Percentiles rank a stretch among this genome's conserved stretches.
These are phyloP conservation scores for Lepraria neglecta DNA, from an alignment of 495 filamentous ascomycete genomes.

Conservation along the genomic window DNA sequence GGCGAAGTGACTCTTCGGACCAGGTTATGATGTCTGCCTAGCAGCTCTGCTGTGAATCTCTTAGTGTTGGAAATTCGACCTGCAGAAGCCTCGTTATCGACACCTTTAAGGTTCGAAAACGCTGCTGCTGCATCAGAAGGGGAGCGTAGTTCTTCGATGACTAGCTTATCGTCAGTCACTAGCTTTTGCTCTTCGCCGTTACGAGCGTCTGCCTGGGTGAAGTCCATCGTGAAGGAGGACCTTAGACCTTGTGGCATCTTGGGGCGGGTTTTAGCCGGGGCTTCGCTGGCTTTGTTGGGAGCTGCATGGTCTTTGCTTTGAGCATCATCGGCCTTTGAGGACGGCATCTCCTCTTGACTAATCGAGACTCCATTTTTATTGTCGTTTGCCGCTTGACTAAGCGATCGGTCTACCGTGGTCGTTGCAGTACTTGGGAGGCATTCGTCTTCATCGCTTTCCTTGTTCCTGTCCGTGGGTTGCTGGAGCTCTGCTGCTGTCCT, in stretches of 20 bases:
- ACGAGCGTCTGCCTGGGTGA: neutral
- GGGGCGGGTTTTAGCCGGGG: neutral
- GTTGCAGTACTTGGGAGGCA: neutral
- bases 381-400: neutral
- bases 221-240: neutral
- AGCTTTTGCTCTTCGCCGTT: neutral
- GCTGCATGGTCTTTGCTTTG: conserved; percentile 2
- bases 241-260: conserved; percentile 1
- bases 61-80: neutral
- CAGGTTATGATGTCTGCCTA: neutral
- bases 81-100: neutral
- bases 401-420: neutral
- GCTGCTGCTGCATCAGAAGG: conserved; percentile 7
- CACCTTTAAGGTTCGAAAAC: neutral
- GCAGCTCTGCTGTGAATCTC: neutral
- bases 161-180: neutral
- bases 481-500: neutral
- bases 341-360: neutral
- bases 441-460: neutral
- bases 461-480: neutral
- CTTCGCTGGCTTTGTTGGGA: neutral
- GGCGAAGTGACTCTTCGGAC: conserved; percentile 3
- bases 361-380: no score
- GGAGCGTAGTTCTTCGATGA: conserved; percentile 2
- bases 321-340: neutral